A percentile compares a stretch with the other conserved stretches of the same genome.
These are phyloP conservation scores for Magnusiomyces paraingens DNA, from an alignment of 1,139 yeast genomes.

Conservation along the genomic window DNA sequence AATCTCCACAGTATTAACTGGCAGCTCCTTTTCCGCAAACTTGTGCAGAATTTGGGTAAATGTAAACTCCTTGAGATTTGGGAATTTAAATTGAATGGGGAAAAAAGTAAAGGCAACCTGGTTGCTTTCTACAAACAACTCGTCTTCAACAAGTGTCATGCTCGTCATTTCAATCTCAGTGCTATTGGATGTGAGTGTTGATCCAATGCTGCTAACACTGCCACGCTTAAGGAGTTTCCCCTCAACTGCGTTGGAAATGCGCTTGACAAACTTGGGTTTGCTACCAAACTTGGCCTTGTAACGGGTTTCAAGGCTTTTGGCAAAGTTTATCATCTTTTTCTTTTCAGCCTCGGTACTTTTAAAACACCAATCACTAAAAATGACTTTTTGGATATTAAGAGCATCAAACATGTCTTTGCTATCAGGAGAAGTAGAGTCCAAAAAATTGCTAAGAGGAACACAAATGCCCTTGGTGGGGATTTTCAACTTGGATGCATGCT, in stretches of 20 bases:
- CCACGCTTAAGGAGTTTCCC: background rate
- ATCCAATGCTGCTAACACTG: background rate
- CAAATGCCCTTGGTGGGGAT: background rate
- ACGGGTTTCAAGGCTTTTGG: background rate
- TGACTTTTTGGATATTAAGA: background rate
- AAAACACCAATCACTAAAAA: background rate
- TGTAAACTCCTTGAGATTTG: background rate
- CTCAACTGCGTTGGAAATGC: background rate
- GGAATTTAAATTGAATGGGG: background rate
- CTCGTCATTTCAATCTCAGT: background rate
- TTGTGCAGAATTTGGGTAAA: background rate
- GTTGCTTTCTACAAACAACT: background rate
- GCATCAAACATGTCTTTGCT: background rate
- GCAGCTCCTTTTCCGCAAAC: background rate
- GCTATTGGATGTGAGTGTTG: background rate
- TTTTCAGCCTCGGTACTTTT: background rate
- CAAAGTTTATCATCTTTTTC: background rate
- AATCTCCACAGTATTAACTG: background rate
- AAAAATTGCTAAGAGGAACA: background rate
- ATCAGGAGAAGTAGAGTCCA: background rate
- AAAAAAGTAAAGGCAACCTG: background rate
- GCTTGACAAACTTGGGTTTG: background rate
- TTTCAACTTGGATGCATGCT: background rate
- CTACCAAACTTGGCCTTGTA: background rate
- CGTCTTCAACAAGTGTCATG: background rate